Evolutionary conservation across 2,329 filamentous ascomycete species (phyloP).

Genomic region (Atkinsonella texensis): DNA sequence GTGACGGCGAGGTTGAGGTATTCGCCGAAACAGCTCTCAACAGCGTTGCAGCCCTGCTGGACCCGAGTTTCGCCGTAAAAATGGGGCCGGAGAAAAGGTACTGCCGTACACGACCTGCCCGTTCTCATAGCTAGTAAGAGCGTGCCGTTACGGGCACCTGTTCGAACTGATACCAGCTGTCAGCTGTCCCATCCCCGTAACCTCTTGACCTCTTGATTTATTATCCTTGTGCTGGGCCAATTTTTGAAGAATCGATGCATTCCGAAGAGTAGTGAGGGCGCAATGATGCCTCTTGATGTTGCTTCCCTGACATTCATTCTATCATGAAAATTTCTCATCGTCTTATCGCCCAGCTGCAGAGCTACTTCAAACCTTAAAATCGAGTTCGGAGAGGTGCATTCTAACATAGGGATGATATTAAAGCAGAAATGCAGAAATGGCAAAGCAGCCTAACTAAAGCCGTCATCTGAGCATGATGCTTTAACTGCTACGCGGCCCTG

Average conservation of each 20-base stretch:
- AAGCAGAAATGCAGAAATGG: too few relatives aligned
- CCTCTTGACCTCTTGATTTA: too few relatives aligned
- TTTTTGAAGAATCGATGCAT: background rate
- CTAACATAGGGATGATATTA: too few relatives aligned
- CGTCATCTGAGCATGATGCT: too few relatives aligned
- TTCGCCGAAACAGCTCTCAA: conserved; percentile 10
- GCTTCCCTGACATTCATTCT: background rate
- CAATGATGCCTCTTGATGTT: background rate
- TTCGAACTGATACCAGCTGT: background rate
- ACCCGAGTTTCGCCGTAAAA: conserved; percentile 12
- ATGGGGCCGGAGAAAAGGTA: conserved; percentile 8
- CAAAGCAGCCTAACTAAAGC: too few relatives aligned
- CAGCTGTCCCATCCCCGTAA: too few relatives aligned
- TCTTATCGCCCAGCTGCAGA: background rate
- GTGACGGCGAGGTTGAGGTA: conserved; percentile 5
- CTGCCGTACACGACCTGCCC: background rate
- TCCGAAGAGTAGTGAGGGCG: background rate
- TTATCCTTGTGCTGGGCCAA: too few relatives aligned
- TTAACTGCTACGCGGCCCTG: too few relatives aligned
- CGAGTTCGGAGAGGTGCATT: too few relatives aligned
- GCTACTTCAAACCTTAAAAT: too few relatives aligned
- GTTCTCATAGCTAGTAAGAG: background rate
- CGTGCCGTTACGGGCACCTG: background rate
- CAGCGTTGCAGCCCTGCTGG: conserved; percentile 7
- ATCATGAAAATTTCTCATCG: background rate